A percentile compares a stretch with the other conserved stretches of the same genome.
These are phyloP conservation scores for Leccinum fibrillosum DNA, from an alignment of 768 basidiomycete species.

Conservation along the genomic window DNA sequence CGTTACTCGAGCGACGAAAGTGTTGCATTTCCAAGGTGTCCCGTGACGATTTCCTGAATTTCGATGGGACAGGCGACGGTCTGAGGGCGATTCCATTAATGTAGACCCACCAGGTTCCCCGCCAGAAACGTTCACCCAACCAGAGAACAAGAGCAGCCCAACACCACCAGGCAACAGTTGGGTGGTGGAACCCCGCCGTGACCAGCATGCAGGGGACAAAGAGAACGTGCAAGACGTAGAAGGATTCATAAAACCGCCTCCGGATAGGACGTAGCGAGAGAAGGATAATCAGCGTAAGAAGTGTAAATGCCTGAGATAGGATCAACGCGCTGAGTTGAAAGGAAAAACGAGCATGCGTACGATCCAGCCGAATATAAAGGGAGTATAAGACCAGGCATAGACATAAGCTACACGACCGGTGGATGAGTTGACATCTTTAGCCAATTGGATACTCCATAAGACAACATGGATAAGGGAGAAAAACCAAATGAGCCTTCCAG, in stretches of 20 bases:
- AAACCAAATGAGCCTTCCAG: constrained; percentile 67
- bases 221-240: constrained; percentile 63
- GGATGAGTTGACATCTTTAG: constrained; percentile 42
- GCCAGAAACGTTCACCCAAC: constrained; percentile 58
- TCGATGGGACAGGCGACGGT: neutral
- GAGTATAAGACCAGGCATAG: constrained; percentile 55
- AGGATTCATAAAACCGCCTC: constrained; percentile 54
- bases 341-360: constrained; percentile 33
- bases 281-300: constrained; percentile 51
- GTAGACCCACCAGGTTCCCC: constrained; percentile 53
- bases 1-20: constrained; percentile 5
- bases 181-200: constrained; percentile 65
- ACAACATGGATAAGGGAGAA: constrained; percentile 57
- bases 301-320: constrained; percentile 46
- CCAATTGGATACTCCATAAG: constrained; percentile 68
- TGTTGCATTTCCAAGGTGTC: constrained; percentile 28
- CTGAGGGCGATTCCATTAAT: constrained; percentile 46
- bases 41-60: neutral
- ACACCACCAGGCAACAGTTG: constrained; percentile 65
- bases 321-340: constrained; percentile 4
- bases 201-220: constrained; percentile 62
- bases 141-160: constrained; percentile 60
- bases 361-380: constrained; percentile 62
- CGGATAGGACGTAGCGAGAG: constrained; percentile 51
- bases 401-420: constrained; percentile 43